phyloP scores from a whole-genome alignment of 345 rosid genomes.

The Hevea brasiliensis region DNA sequence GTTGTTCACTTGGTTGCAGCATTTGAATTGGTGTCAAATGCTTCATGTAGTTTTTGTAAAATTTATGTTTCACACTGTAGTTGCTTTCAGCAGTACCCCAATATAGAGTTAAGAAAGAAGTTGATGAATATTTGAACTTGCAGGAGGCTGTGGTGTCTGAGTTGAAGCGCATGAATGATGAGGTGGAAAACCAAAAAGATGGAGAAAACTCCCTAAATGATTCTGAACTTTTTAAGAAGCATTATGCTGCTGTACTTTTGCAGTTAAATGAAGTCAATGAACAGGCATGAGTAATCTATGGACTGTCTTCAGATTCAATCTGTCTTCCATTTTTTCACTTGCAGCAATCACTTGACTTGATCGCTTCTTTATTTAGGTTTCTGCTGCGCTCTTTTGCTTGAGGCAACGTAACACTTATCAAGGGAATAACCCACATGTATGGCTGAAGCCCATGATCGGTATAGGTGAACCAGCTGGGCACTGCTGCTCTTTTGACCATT shows the following conservation, averaged over 20 bases:
- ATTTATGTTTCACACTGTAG: neutral
- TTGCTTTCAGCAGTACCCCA: neutral
- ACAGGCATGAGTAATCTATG: slow-evolving; percentile 43
- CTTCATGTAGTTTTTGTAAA: neutral
- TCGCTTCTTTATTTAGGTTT: slow-evolving; percentile 49
- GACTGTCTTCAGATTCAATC: slow-evolving; percentile 18
- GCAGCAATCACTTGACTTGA: slow-evolving; percentile 18
- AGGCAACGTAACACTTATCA: slow-evolving; percentile 81
- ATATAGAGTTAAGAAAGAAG: slow-evolving; percentile 7
- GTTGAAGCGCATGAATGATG: slow-evolving; percentile 67
- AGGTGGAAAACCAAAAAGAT: slow-evolving; percentile 60
- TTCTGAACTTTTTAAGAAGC: slow-evolving; percentile 70
- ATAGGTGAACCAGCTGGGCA: slow-evolving; percentile 46
- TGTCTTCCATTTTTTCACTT: slow-evolving; percentile 11
- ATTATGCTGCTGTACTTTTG: slow-evolving; percentile 72
- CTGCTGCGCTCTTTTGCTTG: slow-evolving; percentile 64
- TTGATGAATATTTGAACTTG: slow-evolving; percentile 31
- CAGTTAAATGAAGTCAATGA: slow-evolving; percentile 73
- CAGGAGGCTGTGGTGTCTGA: slow-evolving; percentile 75
- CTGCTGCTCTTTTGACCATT: slow-evolving; percentile 37
- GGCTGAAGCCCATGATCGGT: slow-evolving; percentile 30
- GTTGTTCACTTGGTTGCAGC: neutral
- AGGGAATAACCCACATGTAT: slow-evolving; percentile 35
- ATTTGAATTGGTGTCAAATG: neutral
- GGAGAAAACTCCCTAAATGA: slow-evolving; percentile 54